These are phyloP conservation scores for Phytophthora fragariaefolia DNA, from an alignment of 352 stramenopile species.

Conservation along the genomic window DNA sequence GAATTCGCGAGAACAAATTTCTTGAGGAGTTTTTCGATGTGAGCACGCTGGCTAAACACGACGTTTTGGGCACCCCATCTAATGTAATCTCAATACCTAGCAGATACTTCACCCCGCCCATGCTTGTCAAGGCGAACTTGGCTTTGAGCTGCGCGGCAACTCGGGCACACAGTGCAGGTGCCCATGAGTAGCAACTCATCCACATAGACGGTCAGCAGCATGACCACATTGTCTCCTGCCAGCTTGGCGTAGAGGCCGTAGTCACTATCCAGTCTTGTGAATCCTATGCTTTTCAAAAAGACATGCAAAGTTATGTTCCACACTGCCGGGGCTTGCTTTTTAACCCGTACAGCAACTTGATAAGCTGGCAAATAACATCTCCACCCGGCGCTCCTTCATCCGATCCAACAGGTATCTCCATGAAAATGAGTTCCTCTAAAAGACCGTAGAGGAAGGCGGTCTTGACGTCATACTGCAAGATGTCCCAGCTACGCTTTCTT, in stretches of 20 bases:
- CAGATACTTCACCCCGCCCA: slow-evolving; percentile 23
- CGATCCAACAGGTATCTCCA: not conserved
- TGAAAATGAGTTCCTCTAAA: not conserved
- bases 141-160: not conserved
- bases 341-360: not conserved
- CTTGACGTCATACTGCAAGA: not conserved
- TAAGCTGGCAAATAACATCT: not conserved
- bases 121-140: slow-evolving; percentile 24
- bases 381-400: not conserved
- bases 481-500: not conserved
- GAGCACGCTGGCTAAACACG: slow-evolving; percentile 2
- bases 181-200: slow-evolving; percentile 20
- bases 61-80: slow-evolving; percentile 3
- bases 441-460: not conserved
- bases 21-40: slow-evolving; percentile 16
- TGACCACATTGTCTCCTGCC: not conserved
- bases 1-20: not conserved
- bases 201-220: slow-evolving; percentile 17
- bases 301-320: slow-evolving; percentile 21
- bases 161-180: not conserved
- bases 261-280: slow-evolving; percentile 9
- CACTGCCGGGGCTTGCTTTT: not conserved
- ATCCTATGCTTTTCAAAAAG: not conserved
- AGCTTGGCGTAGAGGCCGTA: slow-evolving; percentile 14
- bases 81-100: slow-evolving; percentile 14